These are phyloP conservation scores for Sporothrix mexicana DNA, from an alignment of 2,329 filamentous ascomycete species.

Conservation along the genomic window DNA sequence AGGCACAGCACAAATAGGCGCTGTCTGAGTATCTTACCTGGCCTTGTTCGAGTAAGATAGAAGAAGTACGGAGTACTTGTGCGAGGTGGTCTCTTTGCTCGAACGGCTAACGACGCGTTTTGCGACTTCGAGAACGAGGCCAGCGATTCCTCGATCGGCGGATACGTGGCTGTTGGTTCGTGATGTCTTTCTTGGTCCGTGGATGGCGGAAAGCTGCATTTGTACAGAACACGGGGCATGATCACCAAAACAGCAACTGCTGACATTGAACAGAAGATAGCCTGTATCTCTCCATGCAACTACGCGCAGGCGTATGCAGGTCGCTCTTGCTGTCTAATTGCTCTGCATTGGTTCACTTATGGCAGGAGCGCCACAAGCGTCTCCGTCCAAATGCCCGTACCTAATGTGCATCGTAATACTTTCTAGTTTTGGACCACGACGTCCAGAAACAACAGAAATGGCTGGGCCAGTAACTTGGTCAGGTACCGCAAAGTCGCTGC, in stretches of 20 bases:
- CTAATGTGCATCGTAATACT: not conserved
- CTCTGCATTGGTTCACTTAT: not conserved
- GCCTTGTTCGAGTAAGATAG: not conserved
- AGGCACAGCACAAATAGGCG: slow-evolving; percentile 9
- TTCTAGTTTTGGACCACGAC: not conserved
- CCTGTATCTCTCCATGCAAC: not conserved
- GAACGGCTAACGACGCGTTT: slow-evolving; percentile 12
- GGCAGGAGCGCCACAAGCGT: slow-evolving; percentile 17
- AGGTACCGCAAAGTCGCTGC: not conserved
- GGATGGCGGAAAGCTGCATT: slow-evolving; percentile 21
- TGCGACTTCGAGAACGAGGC: not conserved
- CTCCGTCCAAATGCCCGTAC: not conserved
- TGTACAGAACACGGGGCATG: slow-evolving; percentile 10
- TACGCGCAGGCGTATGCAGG: slow-evolving; percentile 4
- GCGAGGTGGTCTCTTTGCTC: not conserved
- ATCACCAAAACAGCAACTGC: not conserved
- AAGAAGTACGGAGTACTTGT: not conserved
- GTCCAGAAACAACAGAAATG: not conserved
- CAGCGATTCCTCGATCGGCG: slow-evolving; percentile 18
- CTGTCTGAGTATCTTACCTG: not conserved
- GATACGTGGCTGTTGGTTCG: slow-evolving; percentile 18
- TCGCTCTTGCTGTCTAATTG: slow-evolving; percentile 24
- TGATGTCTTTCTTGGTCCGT: not conserved
- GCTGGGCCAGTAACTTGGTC: not conserved
- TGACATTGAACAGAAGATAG: not conserved